phyloP scores from a whole-genome alignment of 208 protist genomes.

The Vickermania spadyakhi region DNA sequence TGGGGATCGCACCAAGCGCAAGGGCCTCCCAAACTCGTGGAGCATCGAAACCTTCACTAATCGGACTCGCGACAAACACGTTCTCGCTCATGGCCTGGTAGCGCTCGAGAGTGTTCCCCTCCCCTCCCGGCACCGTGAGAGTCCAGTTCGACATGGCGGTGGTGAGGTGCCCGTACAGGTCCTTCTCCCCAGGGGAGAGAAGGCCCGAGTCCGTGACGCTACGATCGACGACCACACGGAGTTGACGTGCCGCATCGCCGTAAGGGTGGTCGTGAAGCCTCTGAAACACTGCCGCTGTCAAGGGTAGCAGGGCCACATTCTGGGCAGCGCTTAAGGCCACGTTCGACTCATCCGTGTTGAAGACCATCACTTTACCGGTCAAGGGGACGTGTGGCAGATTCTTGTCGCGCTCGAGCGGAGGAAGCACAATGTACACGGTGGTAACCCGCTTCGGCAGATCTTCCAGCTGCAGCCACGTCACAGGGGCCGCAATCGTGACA shows the following conservation, averaged over 20 bases:
- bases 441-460: neutral
- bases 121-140: neutral
- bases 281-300: neutral
- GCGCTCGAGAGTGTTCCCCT: neutral
- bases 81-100: neutral
- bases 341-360: neutral
- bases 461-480: neutral
- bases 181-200: too few relatives aligned
- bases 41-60: neutral
- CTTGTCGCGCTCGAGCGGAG: neutral
- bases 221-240: neutral
- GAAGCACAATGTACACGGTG: neutral
- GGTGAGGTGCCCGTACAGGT: neutral
- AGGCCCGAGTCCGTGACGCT: neutral
- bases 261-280: neutral
- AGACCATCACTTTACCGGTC: neutral
- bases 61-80: neutral
- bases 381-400: neutral
- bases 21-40: neutral
- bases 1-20: neutral
- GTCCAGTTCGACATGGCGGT: too few relatives aligned
- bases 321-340: neutral
- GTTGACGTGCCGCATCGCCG: neutral
- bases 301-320: neutral
- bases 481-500: neutral